Conservation (phyloP, 2,329 filamentous ascomycete species). For the Nakataea oryzae region DNA sequence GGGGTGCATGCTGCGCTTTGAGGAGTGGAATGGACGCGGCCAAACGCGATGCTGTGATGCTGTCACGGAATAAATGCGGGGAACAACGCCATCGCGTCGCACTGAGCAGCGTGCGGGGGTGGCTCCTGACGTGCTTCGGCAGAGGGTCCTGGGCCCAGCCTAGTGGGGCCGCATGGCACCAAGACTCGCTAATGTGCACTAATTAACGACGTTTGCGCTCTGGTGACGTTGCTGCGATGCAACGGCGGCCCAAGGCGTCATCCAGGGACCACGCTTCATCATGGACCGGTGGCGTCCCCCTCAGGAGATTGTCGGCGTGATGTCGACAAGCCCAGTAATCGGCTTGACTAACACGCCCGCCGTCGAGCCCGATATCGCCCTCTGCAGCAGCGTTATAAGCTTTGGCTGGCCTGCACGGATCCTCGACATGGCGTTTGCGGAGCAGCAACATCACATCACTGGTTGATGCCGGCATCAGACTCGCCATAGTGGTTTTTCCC, state of each 20-base stretch:
- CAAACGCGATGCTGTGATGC: background rate
- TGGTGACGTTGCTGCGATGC: no score
- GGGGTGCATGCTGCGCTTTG: no score
- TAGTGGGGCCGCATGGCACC: background rate
- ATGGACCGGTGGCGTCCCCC: background rate
- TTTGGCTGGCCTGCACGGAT: background rate
- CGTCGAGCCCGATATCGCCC: background rate
- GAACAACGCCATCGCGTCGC: background rate
- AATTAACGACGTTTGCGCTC: no score
- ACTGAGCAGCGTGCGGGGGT: background rate
- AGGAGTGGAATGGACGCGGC: no score
- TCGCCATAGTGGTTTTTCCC: no score
- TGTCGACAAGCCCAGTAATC: background rate
- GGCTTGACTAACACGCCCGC: no score
- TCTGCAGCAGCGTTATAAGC: background rate
- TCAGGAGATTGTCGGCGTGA: background rate
- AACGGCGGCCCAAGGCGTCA: background rate
- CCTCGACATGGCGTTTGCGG: background rate
- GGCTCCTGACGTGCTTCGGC: background rate
- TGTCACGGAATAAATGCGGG: background rate
- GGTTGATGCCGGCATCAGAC: no score
- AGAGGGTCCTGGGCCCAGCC: no score
- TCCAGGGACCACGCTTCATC: background rate
- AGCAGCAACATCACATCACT: no score
- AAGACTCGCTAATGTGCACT: background rate